Evolutionary conservation across 495 filamentous ascomycete genomes (phyloP).

Genomic region (Lepraria neglecta): DNA sequence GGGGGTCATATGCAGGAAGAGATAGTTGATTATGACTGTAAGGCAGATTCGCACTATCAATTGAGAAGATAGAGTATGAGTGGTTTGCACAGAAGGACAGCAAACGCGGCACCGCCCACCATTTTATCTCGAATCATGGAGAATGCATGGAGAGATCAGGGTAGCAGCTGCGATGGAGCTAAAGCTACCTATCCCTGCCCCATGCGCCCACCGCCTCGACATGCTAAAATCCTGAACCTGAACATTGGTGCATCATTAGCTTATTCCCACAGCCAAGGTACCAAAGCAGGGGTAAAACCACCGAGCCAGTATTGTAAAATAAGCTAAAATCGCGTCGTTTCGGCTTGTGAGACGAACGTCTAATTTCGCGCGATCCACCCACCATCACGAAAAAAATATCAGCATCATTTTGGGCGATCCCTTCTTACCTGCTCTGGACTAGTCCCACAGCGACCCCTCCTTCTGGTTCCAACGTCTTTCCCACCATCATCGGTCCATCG

Average conservation of each 20-base stretch:
- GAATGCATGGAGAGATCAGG: constrained; percentile 14
- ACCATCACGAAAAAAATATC: background rate
- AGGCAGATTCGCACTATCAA: constrained; percentile 14
- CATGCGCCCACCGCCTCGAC: constrained; percentile 23
- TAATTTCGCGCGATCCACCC: constrained; percentile 3
- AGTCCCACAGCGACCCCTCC: constrained; percentile 1
- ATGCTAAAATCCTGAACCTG: constrained; percentile 14
- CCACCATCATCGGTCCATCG: background rate
- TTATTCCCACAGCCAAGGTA: constrained; percentile 19
- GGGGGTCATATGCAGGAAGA: constrained; percentile 10
- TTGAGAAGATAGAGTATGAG: background rate
- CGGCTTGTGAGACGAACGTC: constrained; percentile 10
- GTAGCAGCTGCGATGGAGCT: constrained; percentile 13
- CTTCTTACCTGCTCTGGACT: constrained; percentile 5
- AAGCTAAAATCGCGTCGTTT: constrained; percentile 6
- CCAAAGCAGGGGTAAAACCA: constrained; percentile 8
- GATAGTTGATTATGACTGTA: background rate
- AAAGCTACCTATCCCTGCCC: constrained; percentile 16
- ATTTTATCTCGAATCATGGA: constrained; percentile 12
- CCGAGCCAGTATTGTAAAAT: constrained; percentile 8
- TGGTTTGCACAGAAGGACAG: background rate
- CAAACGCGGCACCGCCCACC: constrained; percentile 22
- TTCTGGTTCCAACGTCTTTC: background rate
- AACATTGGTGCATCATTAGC: constrained; percentile 13
- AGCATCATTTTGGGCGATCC: constrained; percentile 8